Base-by-base conservation (phyloP, 164 flowering plant genomes). In the Magnolia officinalis region DNA sequence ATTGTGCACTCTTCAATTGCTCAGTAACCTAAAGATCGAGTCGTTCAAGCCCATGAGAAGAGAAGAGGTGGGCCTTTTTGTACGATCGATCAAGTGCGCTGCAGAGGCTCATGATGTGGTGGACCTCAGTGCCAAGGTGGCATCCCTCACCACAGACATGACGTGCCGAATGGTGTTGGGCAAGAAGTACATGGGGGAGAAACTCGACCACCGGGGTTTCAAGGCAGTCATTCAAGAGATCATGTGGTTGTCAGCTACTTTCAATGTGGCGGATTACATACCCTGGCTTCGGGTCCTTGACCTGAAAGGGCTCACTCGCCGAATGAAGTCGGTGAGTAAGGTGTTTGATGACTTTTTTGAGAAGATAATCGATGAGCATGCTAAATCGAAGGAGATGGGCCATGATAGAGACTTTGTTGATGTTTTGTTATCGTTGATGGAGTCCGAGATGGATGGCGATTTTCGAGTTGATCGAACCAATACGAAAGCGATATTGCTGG, bases 261-360 rank as follows among this genome's bases (percentile, higher is more conserved):
- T 83, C 75, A 83, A 84, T 18, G 70, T 89, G 2, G 90, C 90
- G 0, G 92, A 89, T 61, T 89, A 80, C 1, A 85, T 89, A 23
- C 92, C 92, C 0, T 89, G 86, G 86, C 23, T 88, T 0, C 77
- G 76, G 26, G 84, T 82, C 65, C 52, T 89, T 82, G 92, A 89
- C 63, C 71, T 88, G 73, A 85, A 85, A 26, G 90, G 90, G 29
- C 70, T 85, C 49, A 76, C 82, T 3, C 86, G 82, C 82, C 80
- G 88, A 72, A 85, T 87, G 88, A 89, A 85, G 83, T 82, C 67
- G 6, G 20, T 87, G 83, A 73, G 78, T 65, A 86, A 85, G 84
- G 85, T 76, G 31, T 81, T 87, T 58, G 87, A 89, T 67, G 63
- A 76, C 81, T 87, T 89, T 61, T 70, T 86, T 58, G 89, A 87